Base-by-base conservation (phyloP, 768 basidiomycete genomes). In the Pisolithus orientalis region DNA sequence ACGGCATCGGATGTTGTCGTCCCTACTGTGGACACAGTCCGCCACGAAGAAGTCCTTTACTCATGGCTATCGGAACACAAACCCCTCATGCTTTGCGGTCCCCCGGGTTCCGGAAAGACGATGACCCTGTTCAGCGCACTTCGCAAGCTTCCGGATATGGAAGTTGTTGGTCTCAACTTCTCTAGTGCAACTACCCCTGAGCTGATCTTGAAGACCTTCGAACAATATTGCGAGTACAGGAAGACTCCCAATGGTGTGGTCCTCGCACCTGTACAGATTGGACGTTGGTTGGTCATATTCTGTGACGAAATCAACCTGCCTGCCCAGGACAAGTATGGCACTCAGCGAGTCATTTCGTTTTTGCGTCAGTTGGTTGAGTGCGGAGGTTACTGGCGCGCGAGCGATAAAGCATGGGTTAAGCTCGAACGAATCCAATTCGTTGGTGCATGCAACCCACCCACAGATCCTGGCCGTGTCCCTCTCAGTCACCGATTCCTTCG, bases 241-340 rank as follows among this genome's bases (percentile, higher is more conserved):
- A 98, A 98, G 73, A 98, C 96, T 4, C 93, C 96, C 11, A 98
- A 94, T 61, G 96, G 96, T n/a, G 90, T 96, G 44, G 82, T 97
- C 44, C 82, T 99, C 49, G 86, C 96, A 3, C 96, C 96, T 9
- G 72, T 87, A 4, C 94, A 97, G 63, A 93, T 97, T 56, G 95
- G 95, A 27, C 85, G 94, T 44, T 99, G 96, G 96, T 79, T 99
- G 46, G 94, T 99, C 32, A 87, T 99, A n/a, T 99, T 99, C 74
- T 99, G 96, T 67, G 96, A 99, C 66, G 96, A 99, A 70, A 98
- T 99, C 76, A 99, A 99, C 65, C 74, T 99, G 4, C 96, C 96
- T 2, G 93, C 96, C 14, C 79, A 85, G 8, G 96, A 99, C 76
- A 95, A 94, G 70, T 99, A 99, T 62, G 96, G 96, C 3, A 99